phyloP scores from a whole-genome alignment of 345 rosid species.

The Salix koriyanagi region DNA sequence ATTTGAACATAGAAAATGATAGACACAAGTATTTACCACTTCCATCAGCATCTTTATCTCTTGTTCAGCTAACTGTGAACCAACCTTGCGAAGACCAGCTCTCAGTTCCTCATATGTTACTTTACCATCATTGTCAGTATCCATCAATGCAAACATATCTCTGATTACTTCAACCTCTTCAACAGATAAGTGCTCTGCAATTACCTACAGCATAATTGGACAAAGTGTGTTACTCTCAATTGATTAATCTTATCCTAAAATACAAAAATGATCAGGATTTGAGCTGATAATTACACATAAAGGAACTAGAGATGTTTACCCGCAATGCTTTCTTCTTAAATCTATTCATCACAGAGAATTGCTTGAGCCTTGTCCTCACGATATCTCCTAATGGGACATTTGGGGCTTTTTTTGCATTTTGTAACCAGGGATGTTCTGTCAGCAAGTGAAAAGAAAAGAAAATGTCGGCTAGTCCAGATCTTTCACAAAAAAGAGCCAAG shows the following conservation, averaged over 20 bases:
- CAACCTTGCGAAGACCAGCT: conserved; percentile 88
- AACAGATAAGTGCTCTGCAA: conserved; percentile 80
- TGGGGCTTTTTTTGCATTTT: conserved; percentile 89
- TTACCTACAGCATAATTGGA: conserved; percentile 56
- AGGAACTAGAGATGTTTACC: conserved; percentile 39
- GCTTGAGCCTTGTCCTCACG: conserved; percentile 88
- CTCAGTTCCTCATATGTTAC: conserved; percentile 70
- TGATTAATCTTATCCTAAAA: neutral
- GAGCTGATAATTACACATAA: conserved; percentile 6
- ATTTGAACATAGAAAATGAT: conserved; percentile 1
- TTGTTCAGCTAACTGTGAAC: conserved; percentile 83
- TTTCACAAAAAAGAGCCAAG: neutral
- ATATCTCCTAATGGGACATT: conserved; percentile 96
- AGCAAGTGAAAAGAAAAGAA: conserved; percentile 13
- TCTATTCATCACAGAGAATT: conserved; percentile 93
- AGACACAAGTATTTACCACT: conserved; percentile 53
- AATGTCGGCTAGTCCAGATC: conserved; percentile 7
- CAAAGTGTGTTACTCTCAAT: conserved; percentile 1
- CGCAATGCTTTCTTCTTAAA: conserved; percentile 90
- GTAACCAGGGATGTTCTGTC: conserved; percentile 90
- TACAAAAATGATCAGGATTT: neutral
- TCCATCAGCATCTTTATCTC: conserved; percentile 99
- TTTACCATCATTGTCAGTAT: conserved; percentile 81
- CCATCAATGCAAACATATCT: conserved; percentile 91
- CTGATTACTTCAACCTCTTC: conserved; percentile 89